Conservation (phyloP, 73 alveolate species). For the Paramecium pentaurelia region DNA sequence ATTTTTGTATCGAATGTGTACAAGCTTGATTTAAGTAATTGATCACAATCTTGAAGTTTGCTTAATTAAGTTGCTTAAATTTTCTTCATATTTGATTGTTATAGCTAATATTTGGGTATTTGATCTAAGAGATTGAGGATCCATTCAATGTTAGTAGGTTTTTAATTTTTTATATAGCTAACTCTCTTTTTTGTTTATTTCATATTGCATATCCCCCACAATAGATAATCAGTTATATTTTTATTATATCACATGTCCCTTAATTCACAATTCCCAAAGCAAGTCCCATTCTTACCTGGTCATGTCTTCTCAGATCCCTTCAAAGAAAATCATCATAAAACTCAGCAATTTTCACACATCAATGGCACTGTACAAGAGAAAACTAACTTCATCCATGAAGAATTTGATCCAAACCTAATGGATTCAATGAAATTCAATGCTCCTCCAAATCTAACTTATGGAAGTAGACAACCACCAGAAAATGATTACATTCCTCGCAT, state of each 20-base stretch:
- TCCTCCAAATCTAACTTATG: conserved; percentile 59
- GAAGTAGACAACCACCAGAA: conserved; percentile 67
- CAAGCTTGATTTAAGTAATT: background rate
- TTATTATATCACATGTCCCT: conserved; percentile 1
- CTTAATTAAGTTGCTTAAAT: background rate
- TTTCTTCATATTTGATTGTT: background rate
- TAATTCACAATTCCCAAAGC: background rate
- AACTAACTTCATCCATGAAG: conserved; percentile 44
- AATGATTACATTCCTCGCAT: conserved; percentile 85
- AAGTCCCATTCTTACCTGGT: conserved; percentile 59
- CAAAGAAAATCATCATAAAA: conserved; percentile 61
- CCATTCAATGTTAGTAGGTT: conserved; percentile 36
- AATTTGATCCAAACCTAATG: conserved; percentile 54
- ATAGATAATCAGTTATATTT: conserved; percentile 8
- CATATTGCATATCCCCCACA: conserved; percentile 27
- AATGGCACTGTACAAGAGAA: conserved; percentile 54
- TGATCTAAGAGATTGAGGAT: conserved; percentile 31
- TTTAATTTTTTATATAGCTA: background rate
- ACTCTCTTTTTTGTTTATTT: conserved; percentile 22
- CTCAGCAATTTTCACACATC: conserved; percentile 37
- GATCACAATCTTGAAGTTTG: conserved; percentile 15
- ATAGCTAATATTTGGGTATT: background rate
- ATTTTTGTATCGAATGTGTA: conserved; percentile 5
- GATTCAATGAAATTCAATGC: conserved; percentile 53
- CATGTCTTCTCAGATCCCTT: conserved; percentile 60